Conservation (phyloP, 106 monocot species). For the Ottelia alismoides region DNA sequence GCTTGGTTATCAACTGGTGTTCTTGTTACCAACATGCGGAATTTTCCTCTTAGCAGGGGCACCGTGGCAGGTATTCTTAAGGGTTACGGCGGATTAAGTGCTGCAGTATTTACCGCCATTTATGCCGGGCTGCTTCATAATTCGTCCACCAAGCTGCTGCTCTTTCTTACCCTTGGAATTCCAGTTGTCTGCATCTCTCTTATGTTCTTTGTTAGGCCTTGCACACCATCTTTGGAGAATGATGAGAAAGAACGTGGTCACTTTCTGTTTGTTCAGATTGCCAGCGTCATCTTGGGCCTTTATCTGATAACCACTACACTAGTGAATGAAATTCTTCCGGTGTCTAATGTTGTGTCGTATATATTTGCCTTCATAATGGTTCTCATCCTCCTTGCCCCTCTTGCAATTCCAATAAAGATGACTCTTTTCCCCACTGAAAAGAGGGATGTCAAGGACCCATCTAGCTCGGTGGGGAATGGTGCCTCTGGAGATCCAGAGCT, state of each 20-base stretch:
- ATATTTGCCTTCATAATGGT: constrained; percentile 38
- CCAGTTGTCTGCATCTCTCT: no score
- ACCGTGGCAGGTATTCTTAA: constrained; percentile 73
- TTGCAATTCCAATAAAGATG: constrained; percentile 76
- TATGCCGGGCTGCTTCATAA: constrained; percentile 49
- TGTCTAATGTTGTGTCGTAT: constrained; percentile 23
- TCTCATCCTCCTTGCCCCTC: constrained; percentile 61
- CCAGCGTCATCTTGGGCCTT: no score
- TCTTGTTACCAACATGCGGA: constrained; percentile 86
- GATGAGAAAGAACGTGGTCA: constrained; percentile 48
- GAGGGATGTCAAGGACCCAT: constrained; percentile 8
- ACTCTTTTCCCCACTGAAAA: constrained; percentile 33
- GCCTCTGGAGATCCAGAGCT: constrained; percentile 7
- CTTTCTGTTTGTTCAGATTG: constrained; percentile 60
- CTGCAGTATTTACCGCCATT: no score
- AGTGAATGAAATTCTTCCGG: constrained; percentile 26
- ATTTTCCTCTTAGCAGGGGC: constrained; percentile 72
- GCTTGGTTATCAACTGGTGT: constrained; percentile 68
- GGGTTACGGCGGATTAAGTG: no score
- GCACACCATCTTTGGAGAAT: no score
- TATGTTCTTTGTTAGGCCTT: no score
- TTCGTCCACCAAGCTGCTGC: no score
- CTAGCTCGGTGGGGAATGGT: constrained; percentile 21
- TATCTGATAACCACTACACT: constrained; percentile 23
- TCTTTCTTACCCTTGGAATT: no score